Evolutionary conservation across 305 asterid genomes (phyloP).

Genomic region (Solanum aculeatissimum): DNA sequence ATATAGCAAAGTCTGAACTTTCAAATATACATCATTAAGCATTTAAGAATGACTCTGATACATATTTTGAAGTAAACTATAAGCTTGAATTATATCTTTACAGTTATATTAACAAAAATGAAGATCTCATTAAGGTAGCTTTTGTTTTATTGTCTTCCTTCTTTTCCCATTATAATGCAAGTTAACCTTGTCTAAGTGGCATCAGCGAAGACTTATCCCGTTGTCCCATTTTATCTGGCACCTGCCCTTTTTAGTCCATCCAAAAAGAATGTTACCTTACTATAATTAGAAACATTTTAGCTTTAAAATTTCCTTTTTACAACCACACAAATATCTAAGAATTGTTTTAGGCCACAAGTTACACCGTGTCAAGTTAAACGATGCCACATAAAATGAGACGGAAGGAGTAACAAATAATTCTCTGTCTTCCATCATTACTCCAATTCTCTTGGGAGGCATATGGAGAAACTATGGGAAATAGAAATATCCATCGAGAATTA

Average conservation of each 20-base stretch:
- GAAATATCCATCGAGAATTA: not conserved
- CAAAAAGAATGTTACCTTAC: too few relatives aligned
- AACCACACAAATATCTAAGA: too few relatives aligned
- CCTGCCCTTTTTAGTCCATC: too few relatives aligned
- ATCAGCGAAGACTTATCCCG: not conserved
- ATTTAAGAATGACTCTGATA: not conserved
- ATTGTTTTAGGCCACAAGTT: too few relatives aligned
- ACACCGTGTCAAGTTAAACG: too few relatives aligned
- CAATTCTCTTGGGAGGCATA: not conserved
- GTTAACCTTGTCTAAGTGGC: not conserved
- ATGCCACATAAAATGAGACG: too few relatives aligned
- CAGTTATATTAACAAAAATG: not conserved
- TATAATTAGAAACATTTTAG: too few relatives aligned
- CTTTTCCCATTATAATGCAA: not conserved
- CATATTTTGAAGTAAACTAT: not conserved
- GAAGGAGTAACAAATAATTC: not conserved
- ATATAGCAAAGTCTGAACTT: not conserved
- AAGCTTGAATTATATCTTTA: not conserved
- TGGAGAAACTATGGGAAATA: not conserved
- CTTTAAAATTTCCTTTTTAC: too few relatives aligned
- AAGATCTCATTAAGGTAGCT: not conserved
- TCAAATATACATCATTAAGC: not conserved
- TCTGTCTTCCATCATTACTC: not conserved
- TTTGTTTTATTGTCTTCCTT: not conserved
- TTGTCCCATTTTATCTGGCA: too few relatives aligned